phyloP scores from a whole-genome alignment of 768 basidiomycete species.

The Sistotremastrum suecicum region DNA sequence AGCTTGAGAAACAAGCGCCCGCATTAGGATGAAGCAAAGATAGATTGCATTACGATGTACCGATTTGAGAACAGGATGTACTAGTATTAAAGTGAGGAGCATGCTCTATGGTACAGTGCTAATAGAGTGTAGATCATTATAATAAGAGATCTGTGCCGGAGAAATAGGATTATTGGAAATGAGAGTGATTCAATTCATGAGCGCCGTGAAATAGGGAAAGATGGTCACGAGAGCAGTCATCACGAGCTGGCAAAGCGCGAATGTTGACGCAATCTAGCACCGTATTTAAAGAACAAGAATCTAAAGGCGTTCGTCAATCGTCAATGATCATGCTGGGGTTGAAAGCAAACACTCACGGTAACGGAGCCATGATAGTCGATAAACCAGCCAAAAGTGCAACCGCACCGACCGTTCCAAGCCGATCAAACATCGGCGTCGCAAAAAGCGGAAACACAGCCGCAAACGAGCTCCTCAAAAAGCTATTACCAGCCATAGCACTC shows the following conservation, averaged over 20 bases:
- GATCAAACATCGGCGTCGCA: slow-evolving; percentile 33
- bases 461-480: slow-evolving; percentile 31
- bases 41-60: no score
- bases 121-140: no score
- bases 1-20: no score
- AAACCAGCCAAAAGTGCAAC: slow-evolving; percentile 59
- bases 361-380: slow-evolving; percentile 42
- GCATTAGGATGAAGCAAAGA: no score
- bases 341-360: slow-evolving; percentile 16
- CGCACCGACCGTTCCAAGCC: slow-evolving; percentile 55
- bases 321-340: not conserved
- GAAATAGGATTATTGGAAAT: no score
- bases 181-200: no score
- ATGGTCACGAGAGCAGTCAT: not conserved
- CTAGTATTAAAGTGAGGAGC: no score
- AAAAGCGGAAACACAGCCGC: slow-evolving; percentile 40
- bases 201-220: no score
- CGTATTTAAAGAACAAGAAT: slow-evolving; percentile 12
- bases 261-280: slow-evolving; percentile 12
- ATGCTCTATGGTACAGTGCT: no score
- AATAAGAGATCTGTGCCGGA: no score
- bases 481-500: slow-evolving; percentile 57
- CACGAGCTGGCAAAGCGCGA: slow-evolving; percentile 6
- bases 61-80: no score
- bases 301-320: not conserved